A percentile compares a stretch with the other conserved stretches of the same genome.
phyloP scores from a whole-genome alignment of 2,329 filamentous ascomycete species.

The Pleurostoma richardsiae region DNA sequence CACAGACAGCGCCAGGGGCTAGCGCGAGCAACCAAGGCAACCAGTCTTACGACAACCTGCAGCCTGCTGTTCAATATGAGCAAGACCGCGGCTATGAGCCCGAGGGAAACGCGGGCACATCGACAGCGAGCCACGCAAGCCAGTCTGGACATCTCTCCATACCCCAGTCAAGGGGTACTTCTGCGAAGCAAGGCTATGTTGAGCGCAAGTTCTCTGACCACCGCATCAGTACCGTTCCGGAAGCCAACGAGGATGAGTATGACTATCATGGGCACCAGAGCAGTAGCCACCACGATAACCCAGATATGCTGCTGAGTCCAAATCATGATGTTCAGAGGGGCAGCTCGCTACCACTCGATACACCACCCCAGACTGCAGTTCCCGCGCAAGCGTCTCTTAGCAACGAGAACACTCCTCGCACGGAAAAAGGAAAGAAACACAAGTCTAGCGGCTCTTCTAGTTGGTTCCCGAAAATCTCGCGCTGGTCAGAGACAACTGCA shows the following conservation, averaged over 20 bases:
- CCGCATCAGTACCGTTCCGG: conserved; percentile 84
- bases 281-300: conserved; percentile 52
- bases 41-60: conserved; percentile 64
- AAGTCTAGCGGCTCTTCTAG: conserved; percentile 77
- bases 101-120: conserved; percentile 72
- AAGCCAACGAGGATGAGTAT: conserved; percentile 73
- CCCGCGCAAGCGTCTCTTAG: conserved; percentile 46
- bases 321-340: conserved; percentile 47
- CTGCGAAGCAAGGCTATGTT: conserved; percentile 31
- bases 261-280: conserved; percentile 33
- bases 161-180: conserved; percentile 41
- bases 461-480: conserved; percentile 86
- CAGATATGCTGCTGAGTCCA: conserved; percentile 57
- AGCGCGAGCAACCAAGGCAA: conserved; percentile 47
- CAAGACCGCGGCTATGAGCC: conserved; percentile 76
- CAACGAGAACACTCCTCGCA: conserved; percentile 74
- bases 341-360: conserved; percentile 49
- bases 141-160: conserved; percentile 74
- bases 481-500: conserved; percentile 95
- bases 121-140: conserved; percentile 64
- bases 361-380: conserved; percentile 49
- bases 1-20: conserved; percentile 40
- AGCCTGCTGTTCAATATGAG: conserved; percentile 58
- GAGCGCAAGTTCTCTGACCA: conserved; percentile 64
- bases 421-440: conserved; percentile 78